Evolutionary conservation across 2,329 filamentous ascomycete genomes (phyloP).

Genomic region (Diplocarpon rosae): DNA sequence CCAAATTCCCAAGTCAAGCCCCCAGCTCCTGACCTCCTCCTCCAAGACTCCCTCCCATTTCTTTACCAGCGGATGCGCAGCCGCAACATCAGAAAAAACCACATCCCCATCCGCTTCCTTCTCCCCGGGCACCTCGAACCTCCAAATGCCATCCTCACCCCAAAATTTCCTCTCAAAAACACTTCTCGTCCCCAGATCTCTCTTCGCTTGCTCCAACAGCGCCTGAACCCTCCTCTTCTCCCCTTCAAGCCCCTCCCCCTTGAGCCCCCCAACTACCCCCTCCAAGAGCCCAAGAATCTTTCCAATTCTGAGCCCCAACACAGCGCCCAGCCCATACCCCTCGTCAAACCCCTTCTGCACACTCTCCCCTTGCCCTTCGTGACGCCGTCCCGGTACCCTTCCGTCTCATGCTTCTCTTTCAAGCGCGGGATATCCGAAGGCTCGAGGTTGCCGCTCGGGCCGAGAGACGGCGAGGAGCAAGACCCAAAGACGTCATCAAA

Average conservation of each 20-base stretch:
- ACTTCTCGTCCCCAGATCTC: slow-evolving; percentile 47
- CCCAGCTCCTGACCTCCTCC: slow-evolving; percentile 32
- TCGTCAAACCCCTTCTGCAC: slow-evolving; percentile 88
- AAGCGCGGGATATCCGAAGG: slow-evolving; percentile 25
- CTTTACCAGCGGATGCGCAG: slow-evolving; percentile 53
- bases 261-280: slow-evolving; percentile 47
- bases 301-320: slow-evolving; percentile 64
- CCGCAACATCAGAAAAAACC: slow-evolving; percentile 51
- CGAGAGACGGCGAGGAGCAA: slow-evolving; percentile 18
- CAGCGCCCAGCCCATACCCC: slow-evolving; percentile 74
- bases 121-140: slow-evolving; percentile 41
- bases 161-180: slow-evolving; percentile 60
- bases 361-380: slow-evolving; percentile 59
- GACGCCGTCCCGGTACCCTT: slow-evolving; percentile 85
- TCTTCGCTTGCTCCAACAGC: slow-evolving; percentile 39
- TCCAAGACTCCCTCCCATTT: slow-evolving; percentile 45
- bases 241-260: slow-evolving; percentile 13
- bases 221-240: slow-evolving; percentile 20
- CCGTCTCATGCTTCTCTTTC: slow-evolving; percentile 39
- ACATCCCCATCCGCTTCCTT: slow-evolving; percentile 34
- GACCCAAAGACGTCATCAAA: slow-evolving; percentile 28
- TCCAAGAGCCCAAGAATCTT: slow-evolving; percentile 68
- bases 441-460: slow-evolving; percentile 17
- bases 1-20: slow-evolving; percentile 27
- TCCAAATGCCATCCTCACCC: slow-evolving; percentile 61